Conservation (phyloP, 2,329 filamentous ascomycete genomes). For the Dactylellina sp. region DNA sequence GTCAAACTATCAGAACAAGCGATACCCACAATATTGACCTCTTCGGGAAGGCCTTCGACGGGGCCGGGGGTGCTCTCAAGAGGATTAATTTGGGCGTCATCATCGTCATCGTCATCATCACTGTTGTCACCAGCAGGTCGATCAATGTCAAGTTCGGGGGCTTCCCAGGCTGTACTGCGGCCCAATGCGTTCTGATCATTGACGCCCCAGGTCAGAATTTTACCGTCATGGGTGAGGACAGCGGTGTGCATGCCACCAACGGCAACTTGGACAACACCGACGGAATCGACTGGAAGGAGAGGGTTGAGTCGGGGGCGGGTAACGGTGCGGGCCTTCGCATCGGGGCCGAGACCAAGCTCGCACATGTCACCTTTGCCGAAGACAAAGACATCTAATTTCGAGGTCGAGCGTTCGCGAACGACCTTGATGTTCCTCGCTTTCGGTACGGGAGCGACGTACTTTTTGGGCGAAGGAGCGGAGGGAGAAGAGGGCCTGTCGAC, state of each 20-base stretch:
- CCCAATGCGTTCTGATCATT: conserved; percentile 87
- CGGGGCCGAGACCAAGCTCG: conserved; percentile 79
- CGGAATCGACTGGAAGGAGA: conserved; percentile 69
- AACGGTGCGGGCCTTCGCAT: conserved; percentile 72
- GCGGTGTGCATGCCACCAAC: conserved; percentile 85
- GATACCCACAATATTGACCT: conserved; percentile 75
- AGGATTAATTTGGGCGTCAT: conserved; percentile 75
- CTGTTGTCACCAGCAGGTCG: conserved; percentile 69
- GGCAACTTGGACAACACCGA: conserved; percentile 79
- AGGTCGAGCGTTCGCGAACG: conserved; percentile 63
- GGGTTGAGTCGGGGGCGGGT: conserved; percentile 79
- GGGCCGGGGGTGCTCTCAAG: conserved; percentile 75
- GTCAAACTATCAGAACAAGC: conserved; percentile 79
- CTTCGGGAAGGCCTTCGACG: conserved; percentile 72
- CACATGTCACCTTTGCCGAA: conserved; percentile 84
- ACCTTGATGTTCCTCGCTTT: conserved; percentile 61
- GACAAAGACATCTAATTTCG: conserved; percentile 78
- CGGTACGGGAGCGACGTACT: conserved; percentile 58
- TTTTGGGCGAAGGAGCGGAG: conserved; percentile 36
- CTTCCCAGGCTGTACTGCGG: conserved; percentile 77
- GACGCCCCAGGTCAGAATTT: conserved; percentile 86
- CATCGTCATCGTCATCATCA: conserved; percentile 66
- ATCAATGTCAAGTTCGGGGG: conserved; percentile 71
- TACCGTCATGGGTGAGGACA: conserved; percentile 81
- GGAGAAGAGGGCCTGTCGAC: conserved; percentile 41